Percentiles rank a stretch among this genome's conserved stretches.
These are phyloP conservation scores for Psidium guajava DNA, from an alignment of 345 rosid genomes.

Conservation along the genomic window DNA sequence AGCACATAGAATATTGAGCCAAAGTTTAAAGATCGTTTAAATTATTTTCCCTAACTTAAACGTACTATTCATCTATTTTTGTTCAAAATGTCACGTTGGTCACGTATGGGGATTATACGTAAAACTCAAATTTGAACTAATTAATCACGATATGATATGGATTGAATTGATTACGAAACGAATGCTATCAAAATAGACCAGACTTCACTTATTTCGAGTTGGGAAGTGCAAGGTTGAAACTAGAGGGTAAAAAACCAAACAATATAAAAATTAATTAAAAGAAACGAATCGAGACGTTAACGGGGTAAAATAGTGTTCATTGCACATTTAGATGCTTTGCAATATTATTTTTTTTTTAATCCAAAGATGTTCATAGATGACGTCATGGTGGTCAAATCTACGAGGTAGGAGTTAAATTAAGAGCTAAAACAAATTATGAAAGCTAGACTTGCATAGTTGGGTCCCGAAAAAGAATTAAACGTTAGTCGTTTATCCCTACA, in stretches of 20 bases:
- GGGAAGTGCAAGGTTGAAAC: neutral
- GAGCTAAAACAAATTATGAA: neutral
- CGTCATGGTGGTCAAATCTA: neutral
- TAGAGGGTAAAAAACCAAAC: neutral
- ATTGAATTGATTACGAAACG: neutral
- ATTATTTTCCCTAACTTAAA: too few relatives aligned
- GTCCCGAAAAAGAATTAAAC: neutral
- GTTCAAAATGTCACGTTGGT: neutral
- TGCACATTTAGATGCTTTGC: rapidly evolving
- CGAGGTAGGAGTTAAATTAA: neutral
- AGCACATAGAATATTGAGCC: too few relatives aligned
- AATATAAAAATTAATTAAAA: neutral
- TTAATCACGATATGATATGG: neutral
- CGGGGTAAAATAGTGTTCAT: rapidly evolving
- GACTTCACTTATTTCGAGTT: neutral
- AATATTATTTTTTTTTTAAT: neutral
- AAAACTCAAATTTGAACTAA: neutral
- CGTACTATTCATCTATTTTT: neutral
- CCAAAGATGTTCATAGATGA: neutral
- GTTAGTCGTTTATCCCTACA: neutral
- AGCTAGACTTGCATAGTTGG: neutral
- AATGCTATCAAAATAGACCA: neutral
- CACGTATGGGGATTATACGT: rapidly evolving
- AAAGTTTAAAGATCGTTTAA: too few relatives aligned
- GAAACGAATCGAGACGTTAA: rapidly evolving